These are phyloP conservation scores for Ophiosphaerella narmari DNA, from an alignment of 2,329 filamentous ascomycete species.

Conservation along the genomic window DNA sequence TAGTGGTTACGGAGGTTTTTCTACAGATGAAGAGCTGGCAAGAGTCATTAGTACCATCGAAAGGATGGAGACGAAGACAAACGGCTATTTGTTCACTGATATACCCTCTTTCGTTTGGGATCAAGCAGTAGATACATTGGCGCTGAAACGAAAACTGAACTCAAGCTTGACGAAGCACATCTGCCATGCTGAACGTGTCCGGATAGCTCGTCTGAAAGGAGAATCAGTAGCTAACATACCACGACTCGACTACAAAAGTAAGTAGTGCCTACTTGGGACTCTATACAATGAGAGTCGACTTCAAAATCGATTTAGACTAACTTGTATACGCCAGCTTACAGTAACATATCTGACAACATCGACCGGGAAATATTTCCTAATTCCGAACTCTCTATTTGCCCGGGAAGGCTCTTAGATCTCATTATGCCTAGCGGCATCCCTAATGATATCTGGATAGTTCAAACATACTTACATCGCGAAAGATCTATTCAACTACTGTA, in stretches of 20 bases:
- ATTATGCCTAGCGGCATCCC: constrained; percentile 20
- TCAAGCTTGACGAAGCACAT: constrained; percentile 39
- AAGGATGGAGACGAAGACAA: constrained; percentile 33
- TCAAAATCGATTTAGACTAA: constrained; percentile 8
- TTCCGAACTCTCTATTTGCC: constrained; percentile 13
- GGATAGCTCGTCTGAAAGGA: constrained; percentile 37
- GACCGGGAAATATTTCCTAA: constrained; percentile 33
- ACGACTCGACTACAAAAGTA: constrained; percentile 24
- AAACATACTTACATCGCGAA: constrained; percentile 11
- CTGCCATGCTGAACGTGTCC: constrained; percentile 36
- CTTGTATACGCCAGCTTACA: constrained; percentile 15
- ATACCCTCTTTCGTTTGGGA: constrained; percentile 36
- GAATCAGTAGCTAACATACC: constrained; percentile 25
- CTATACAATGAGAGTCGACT: neutral
- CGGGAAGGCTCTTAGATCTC: constrained; percentile 6
- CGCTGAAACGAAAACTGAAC: constrained; percentile 29
- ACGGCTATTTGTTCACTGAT: constrained; percentile 30
- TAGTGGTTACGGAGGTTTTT: constrained; percentile 30
- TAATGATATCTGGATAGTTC: constrained; percentile 10
- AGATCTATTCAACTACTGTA: constrained; percentile 16
- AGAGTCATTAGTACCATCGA: constrained; percentile 34
- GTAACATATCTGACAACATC: constrained; percentile 30
- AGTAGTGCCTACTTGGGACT: neutral
- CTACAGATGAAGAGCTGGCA: constrained; percentile 33
- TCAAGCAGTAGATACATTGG: constrained; percentile 29